Evolutionary conservation across 78 protist species (phyloP), one percentile per base, ranked within the genome.

Genomic region (Cavenderia fasciculata): DNA sequence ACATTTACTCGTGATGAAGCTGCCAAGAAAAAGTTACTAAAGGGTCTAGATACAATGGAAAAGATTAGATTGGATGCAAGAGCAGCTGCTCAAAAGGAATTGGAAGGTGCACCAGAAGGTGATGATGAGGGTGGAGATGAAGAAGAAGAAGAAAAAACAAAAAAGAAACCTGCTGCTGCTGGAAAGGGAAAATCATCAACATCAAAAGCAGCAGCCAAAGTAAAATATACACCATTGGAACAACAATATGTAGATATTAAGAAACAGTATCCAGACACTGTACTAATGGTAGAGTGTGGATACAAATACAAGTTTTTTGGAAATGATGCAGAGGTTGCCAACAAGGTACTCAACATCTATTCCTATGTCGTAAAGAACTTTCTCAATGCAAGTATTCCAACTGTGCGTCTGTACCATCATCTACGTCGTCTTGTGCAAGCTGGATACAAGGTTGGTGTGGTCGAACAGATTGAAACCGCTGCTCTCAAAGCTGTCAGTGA

Each of bases 391-490:
- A 74, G 84, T 38, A 52, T 95, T 2, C 97, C 97, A 31, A 33
- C 49, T n/a, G 70, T 54, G 29, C 70, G 95, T 29, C 70, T 95
- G 10, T 25, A 63, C 16, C 84, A 92, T 38, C 94, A 94, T 68
- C 34, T 78, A 7, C 51, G 91, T 27, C 61, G 98, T 7, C 38
- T 96, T 23, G 96, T 95, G 7, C 33, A 68, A n/a, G 97, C 96
- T 1, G 97, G 97, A 10, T 92, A 94, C 87, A 95, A 89, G 43
- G 97, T 95, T 23, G 98, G 98, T 27, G 92, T 96, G 0, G 95
- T 94, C 16, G 92, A 94, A 31, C 98, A 96, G 73, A 96, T 94
- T 29, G 98, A 96, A 68, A 94, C 97, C 1, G 96, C 97, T 0
- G 97, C 96, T 10, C 31, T 96, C 38, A 96, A 96, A 34, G 88